phyloP scores from a whole-genome alignment of 345 rosid species.

The Syzygium oleosum region DNA sequence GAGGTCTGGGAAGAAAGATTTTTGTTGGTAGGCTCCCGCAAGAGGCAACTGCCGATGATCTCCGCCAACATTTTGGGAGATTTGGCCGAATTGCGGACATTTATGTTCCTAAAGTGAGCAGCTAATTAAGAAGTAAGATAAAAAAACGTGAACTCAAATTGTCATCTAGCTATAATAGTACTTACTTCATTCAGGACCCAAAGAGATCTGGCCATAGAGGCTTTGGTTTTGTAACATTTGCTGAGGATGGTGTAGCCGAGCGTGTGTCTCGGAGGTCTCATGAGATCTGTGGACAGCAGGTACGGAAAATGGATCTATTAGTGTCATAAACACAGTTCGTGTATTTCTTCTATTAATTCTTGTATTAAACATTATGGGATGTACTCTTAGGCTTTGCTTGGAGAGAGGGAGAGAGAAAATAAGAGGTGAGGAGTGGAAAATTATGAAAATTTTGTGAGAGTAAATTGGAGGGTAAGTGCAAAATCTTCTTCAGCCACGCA shows the following conservation, averaged over 20 bases:
- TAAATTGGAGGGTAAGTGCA: background rate
- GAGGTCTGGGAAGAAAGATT: conserved; percentile 83
- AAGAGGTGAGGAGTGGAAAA: background rate
- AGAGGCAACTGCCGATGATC: conserved; percentile 80
- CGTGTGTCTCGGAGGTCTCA: conserved; percentile 88
- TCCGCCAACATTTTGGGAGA: conserved; percentile 84
- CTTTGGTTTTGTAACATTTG: conserved; percentile 91
- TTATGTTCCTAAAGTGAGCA: conserved; percentile 61
- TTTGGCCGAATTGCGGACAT: conserved; percentile 88
- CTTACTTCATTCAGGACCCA: conserved; percentile 50
- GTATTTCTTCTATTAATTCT: background rate
- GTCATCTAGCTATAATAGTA: background rate
- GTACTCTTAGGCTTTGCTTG: background rate
- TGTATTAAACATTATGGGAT: background rate
- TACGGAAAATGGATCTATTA: conserved; percentile 9
- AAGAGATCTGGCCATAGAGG: conserved; percentile 97
- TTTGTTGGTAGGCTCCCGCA: conserved; percentile 98
- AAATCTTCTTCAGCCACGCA: background rate
- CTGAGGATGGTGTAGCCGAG: conserved; percentile 93
- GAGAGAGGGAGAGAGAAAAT: background rate
- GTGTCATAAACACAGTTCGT: background rate
- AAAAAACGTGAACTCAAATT: background rate
- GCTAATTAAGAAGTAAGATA: background rate
- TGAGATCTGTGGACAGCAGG: conserved; percentile 98
- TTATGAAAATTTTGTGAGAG: background rate